Percentiles rank a stretch among this genome's conserved stretches.
Evolutionary conservation across 2,329 filamentous ascomycete genomes (phyloP).

Genomic region (Fusarium sp.): DNA sequence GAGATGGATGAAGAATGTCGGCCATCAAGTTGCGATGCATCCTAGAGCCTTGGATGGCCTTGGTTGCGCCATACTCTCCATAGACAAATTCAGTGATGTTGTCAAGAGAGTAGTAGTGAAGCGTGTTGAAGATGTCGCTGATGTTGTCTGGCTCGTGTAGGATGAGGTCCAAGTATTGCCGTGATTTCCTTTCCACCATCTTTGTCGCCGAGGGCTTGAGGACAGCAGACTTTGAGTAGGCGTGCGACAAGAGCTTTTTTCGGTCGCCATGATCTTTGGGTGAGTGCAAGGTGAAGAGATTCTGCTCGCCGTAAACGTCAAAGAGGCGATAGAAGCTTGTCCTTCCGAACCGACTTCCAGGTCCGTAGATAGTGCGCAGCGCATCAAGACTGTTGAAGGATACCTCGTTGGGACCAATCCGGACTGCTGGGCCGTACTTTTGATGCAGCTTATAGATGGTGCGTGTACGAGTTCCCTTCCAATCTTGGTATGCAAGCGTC

Average conservation of each 20-base stretch:
- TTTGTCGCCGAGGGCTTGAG: slow-evolving; percentile 19
- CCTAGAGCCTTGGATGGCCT: slow-evolving; percentile 21
- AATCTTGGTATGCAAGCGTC: slow-evolving; percentile 57
- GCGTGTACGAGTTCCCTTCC: slow-evolving; percentile 53
- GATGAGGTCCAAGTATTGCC: slow-evolving; percentile 25
- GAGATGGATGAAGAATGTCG: slow-evolving; percentile 32
- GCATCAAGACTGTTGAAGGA: slow-evolving; percentile 55
- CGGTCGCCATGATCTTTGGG: slow-evolving; percentile 56
- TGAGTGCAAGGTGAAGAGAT: slow-evolving; percentile 61
- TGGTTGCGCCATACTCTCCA: slow-evolving; percentile 26
- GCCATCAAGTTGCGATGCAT: slow-evolving; percentile 18
- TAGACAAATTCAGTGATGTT: slow-evolving; percentile 32
- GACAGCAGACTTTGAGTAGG: slow-evolving; percentile 61
- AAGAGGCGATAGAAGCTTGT: slow-evolving; percentile 65
- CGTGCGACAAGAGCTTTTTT: slow-evolving; percentile 62
- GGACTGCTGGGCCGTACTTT: slow-evolving; percentile 57
- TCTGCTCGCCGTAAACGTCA: slow-evolving; percentile 60
- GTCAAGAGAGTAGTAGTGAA: slow-evolving; percentile 33
- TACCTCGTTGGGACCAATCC: slow-evolving; percentile 58
- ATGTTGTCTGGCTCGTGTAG: slow-evolving; percentile 11
- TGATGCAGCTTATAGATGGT: slow-evolving; percentile 54
- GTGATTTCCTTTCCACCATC: slow-evolving; percentile 34
- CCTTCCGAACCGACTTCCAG: slow-evolving; percentile 60
- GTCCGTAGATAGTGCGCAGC: slow-evolving; percentile 62
- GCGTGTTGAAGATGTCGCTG: slow-evolving; percentile 31